A percentile compares a stretch with the other conserved stretches of the same genome.
Evolutionary conservation across 2,329 filamentous ascomycete species (phyloP).

Genomic region (Colletotrichum gigasporum): DNA sequence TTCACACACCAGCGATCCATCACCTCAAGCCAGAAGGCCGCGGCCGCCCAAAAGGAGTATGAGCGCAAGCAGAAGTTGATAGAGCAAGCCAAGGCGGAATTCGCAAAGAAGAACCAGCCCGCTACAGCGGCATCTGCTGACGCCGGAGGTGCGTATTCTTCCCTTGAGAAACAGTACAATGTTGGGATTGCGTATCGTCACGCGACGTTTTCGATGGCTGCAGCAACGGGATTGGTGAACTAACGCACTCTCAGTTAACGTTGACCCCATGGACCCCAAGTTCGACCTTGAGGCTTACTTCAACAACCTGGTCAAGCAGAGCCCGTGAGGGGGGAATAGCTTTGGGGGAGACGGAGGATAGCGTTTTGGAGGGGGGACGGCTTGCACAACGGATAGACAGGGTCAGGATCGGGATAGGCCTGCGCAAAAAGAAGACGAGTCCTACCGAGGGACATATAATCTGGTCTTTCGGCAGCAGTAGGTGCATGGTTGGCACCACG

Average conservation of each 20-base stretch:
- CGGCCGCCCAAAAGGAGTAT: conserved; percentile 82
- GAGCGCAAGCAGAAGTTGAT: conserved; percentile 93
- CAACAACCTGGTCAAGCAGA: conserved; percentile 67
- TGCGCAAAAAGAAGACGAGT: conserved; percentile 26
- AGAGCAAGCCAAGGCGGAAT: conserved; percentile 91
- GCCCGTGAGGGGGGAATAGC: conserved; percentile 59
- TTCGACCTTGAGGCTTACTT: conserved; percentile 94
- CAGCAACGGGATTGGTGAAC: background rate
- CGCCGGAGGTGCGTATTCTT: conserved; percentile 24
- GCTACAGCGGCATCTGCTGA: conserved; percentile 33
- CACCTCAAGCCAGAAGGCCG: conserved; percentile 73
- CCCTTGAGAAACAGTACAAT: background rate
- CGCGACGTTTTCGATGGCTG: background rate
- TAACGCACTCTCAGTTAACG: conserved; percentile 63
- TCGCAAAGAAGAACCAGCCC: conserved; percentile 76
- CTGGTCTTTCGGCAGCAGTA: conserved; percentile 30
- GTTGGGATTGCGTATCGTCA: background rate
- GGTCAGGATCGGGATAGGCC: conserved; percentile 30
- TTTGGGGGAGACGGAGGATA: no score
- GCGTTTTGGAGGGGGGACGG: conserved; percentile 37
- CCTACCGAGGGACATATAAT: conserved; percentile 25
- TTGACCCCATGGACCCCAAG: conserved; percentile 84
- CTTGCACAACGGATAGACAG: conserved; percentile 41
- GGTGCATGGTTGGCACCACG: conserved; percentile 47
- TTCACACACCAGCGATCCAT: conserved; percentile 91